Percentiles rank a stretch among this genome's conserved stretches.
These are phyloP conservation scores for Eucalyptus pauciflora DNA, from an alignment of 345 rosid genomes.

Conservation along the genomic window DNA sequence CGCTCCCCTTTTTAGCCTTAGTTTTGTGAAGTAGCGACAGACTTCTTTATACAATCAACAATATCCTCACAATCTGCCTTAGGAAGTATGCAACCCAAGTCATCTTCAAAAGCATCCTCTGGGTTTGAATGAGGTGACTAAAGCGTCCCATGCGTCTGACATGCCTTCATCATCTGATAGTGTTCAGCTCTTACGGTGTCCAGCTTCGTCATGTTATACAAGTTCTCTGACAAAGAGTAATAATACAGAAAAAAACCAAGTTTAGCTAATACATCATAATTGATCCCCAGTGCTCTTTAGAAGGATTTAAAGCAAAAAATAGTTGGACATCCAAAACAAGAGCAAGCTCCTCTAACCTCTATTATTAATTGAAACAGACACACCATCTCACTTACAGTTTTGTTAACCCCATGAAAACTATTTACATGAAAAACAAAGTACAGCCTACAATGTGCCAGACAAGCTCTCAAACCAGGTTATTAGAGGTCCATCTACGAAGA, in stretches of 20 bases:
- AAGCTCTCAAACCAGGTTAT: not conserved
- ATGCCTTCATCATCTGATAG: slow-evolving; percentile 87
- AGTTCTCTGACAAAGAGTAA: slow-evolving; percentile 41
- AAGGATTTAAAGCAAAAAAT: not conserved
- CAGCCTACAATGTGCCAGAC: not conserved
- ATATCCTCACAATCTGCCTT: slow-evolving; percentile 75
- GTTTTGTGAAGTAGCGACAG: slow-evolving; percentile 16
- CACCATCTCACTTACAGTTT: not conserved
- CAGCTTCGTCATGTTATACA: slow-evolving; percentile 95
- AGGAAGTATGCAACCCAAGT: slow-evolving; percentile 26
- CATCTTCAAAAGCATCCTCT: slow-evolving; percentile 26
- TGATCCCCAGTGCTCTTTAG: not conserved
- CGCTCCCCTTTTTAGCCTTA: not conserved
- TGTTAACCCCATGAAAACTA: not conserved
- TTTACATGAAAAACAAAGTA: not conserved
- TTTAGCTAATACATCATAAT: not conserved
- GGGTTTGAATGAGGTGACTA: slow-evolving; percentile 69
- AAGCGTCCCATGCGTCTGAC: slow-evolving; percentile 78
- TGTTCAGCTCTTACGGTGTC: slow-evolving; percentile 11
- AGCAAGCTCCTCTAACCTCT: not conserved
- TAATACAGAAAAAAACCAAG: not conserved
- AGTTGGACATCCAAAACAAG: not conserved
- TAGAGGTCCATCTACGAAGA: no score
- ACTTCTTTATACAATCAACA: slow-evolving; percentile 69
- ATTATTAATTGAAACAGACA: not conserved